phyloP scores from a whole-genome alignment of 1,284 basidiomycete species.

The Cutaneotrichosporon sp. region DNA sequence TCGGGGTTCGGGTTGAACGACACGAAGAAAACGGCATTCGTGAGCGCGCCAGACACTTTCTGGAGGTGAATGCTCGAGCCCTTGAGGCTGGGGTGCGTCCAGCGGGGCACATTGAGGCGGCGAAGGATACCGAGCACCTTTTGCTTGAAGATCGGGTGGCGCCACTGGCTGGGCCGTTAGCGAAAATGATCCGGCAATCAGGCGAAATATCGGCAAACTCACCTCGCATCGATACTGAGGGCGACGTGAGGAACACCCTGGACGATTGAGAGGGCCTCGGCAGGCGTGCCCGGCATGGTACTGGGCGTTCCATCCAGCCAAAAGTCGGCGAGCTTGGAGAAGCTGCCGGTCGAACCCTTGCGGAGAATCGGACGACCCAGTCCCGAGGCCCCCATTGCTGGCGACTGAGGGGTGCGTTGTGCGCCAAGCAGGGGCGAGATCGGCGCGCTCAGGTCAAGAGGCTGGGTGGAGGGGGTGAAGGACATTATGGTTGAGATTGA shows the following conservation, averaged over 20 bases:
- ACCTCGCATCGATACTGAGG: conserved; percentile 68
- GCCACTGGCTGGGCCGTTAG: conserved; percentile 43
- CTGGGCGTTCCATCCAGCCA: conserved; percentile 36
- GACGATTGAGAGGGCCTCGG: conserved; percentile 50
- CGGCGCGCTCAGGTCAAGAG: conserved; percentile 22
- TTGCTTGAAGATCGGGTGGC: conserved; percentile 51
- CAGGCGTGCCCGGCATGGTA: conserved; percentile 17
- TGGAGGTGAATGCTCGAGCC: conserved; percentile 62
- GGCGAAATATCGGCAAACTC: conserved; percentile 49
- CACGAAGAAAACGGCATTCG: conserved; percentile 93
- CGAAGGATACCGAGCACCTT: conserved; percentile 46
- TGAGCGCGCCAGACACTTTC: conserved; percentile 86
- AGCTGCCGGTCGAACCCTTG: conserved; percentile 43
- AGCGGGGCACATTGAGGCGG: conserved; percentile 44
- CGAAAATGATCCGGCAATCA: neutral
- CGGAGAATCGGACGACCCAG: conserved; percentile 28
- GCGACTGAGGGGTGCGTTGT: neutral
- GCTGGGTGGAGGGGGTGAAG: conserved; percentile 26
- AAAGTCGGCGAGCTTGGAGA: conserved; percentile 50
- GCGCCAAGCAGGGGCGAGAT: conserved; percentile 30
- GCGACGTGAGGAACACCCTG: conserved; percentile 67
- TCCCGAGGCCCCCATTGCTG: neutral
- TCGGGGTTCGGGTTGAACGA: conserved; percentile 55
- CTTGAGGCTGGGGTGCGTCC: conserved; percentile 51
- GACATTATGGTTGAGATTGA: conserved; percentile 27